A percentile compares a stretch with the other conserved stretches of the same genome.
Evolutionary conservation across 2,329 filamentous ascomycete species (phyloP).

Genomic region (Claviceps digitariae): DNA sequence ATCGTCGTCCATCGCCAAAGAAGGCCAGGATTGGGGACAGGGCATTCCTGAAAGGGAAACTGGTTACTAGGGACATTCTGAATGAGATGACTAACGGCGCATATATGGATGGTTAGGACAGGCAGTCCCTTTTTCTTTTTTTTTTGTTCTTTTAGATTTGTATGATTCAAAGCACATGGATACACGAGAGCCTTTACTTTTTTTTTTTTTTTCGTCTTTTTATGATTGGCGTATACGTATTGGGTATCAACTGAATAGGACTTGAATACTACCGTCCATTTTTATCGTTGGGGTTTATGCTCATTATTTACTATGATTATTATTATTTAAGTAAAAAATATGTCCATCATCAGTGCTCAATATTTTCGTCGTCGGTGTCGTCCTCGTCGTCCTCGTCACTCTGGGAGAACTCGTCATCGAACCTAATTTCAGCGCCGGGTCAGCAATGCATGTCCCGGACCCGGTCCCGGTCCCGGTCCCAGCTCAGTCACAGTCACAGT

Average conservation of each 20-base stretch:
- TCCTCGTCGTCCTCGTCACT: conserved; percentile 12
- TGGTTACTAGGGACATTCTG: conserved; percentile 62
- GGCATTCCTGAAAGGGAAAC: conserved; percentile 50
- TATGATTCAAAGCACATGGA: not conserved
- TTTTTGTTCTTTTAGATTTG: not conserved
- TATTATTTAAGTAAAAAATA: too few species aligned
- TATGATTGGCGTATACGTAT: conserved; percentile 5
- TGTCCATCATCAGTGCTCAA: not conserved
- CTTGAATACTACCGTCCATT: not conserved
- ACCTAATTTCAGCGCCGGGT: conserved; percentile 13
- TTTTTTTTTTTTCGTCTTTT: not conserved
- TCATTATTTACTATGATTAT: not conserved
- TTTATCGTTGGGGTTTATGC: not conserved
- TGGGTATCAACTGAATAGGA: conserved; percentile 6
- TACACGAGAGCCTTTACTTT: not conserved
- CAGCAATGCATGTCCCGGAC: not conserved
- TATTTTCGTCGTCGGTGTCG: conserved; percentile 1
- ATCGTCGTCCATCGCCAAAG: conserved; percentile 35
- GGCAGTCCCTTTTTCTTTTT: not conserved
- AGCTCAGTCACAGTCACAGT: not conserved
- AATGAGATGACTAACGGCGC: conserved; percentile 49
- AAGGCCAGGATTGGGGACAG: conserved; percentile 45
- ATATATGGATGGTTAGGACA: conserved; percentile 12
- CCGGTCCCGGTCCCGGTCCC: too few species aligned
- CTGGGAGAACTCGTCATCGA: conserved; percentile 18